phyloP scores from a whole-genome alignment of 2,329 filamentous ascomycete species.

The Thermomyces lanuginosus region DNA sequence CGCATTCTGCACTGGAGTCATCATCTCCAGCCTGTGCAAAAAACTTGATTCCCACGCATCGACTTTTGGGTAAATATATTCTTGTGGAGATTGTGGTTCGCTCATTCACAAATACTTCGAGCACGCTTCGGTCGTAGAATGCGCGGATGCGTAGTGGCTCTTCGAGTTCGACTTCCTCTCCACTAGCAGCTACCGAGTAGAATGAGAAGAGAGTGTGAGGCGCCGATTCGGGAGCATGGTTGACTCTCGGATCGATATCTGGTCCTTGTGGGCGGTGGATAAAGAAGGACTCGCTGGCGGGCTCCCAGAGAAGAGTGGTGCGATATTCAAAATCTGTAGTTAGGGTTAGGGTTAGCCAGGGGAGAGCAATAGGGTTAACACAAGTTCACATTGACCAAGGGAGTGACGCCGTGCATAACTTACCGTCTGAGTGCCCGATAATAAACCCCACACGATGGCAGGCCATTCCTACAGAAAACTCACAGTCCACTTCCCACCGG shows the following conservation, averaged over 20 bases:
- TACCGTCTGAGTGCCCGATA: slow-evolving; percentile 14
- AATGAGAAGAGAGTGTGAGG: slow-evolving; percentile 34
- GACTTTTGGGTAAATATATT: slow-evolving; percentile 14
- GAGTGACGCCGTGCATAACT: slow-evolving; percentile 1
- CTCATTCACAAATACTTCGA: slow-evolving; percentile 33
- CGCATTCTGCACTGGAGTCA: too few relatives aligned
- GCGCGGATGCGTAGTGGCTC: slow-evolving; percentile 27
- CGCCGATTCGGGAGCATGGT: slow-evolving; percentile 20
- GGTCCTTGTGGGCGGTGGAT: slow-evolving; percentile 13
- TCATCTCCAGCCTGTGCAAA: slow-evolving; percentile 10
- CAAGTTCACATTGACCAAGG: slow-evolving; percentile 2
- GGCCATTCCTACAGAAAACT: slow-evolving; percentile 12
- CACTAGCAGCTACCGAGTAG: slow-evolving; percentile 2
- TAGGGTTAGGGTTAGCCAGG: not conserved
- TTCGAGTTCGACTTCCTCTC: slow-evolving; percentile 9
- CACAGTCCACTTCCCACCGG: slow-evolving; percentile 14
- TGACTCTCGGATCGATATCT: slow-evolving; percentile 13
- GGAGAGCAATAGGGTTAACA: not conserved
- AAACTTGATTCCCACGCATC: slow-evolving; percentile 10
- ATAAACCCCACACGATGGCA: slow-evolving; percentile 15
- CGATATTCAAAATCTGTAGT: slow-evolving; percentile 12
- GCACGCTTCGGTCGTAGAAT: slow-evolving; percentile 27
- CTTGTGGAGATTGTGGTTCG: slow-evolving; percentile 27
- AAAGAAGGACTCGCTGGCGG: slow-evolving; percentile 23
- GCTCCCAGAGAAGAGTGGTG: slow-evolving; percentile 27